These are phyloP conservation scores for Pulveroboletus sp. DNA, from an alignment of 768 basidiomycete species.

Conservation along the genomic window DNA sequence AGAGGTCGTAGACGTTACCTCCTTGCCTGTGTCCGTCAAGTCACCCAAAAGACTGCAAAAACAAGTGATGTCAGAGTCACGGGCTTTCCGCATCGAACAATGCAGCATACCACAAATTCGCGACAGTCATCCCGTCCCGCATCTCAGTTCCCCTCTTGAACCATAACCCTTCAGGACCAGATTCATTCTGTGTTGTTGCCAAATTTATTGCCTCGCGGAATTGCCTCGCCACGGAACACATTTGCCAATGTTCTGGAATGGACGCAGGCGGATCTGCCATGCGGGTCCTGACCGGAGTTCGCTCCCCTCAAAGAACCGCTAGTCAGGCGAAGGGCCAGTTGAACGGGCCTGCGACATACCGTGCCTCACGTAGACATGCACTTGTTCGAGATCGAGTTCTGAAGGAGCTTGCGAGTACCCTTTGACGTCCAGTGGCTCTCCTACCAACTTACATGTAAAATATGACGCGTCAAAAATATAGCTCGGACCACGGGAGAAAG, in stretches of 20 bases:
- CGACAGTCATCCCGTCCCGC: slow-evolving; percentile 47
- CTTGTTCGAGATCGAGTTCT: slow-evolving; percentile 59
- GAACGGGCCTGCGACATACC: slow-evolving; percentile 40
- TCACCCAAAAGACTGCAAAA: slow-evolving; percentile 55
- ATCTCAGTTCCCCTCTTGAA: slow-evolving; percentile 52
- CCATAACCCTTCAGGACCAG: slow-evolving; percentile 29
- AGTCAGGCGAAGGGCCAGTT: neutral
- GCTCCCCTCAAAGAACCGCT: slow-evolving; percentile 50
- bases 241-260: slow-evolving; percentile 65
- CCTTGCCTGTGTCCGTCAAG: slow-evolving; percentile 50
- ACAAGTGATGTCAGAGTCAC: neutral
- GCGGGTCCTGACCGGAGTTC: slow-evolving; percentile 69
- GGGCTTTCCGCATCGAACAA: neutral
- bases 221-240: slow-evolving; percentile 54
- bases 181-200: slow-evolving; percentile 9
- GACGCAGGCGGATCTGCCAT: slow-evolving; percentile 58
- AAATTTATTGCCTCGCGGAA: slow-evolving; percentile 44
- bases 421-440: slow-evolving; percentile 54
- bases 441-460: slow-evolving; percentile 24
- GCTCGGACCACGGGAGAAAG: neutral
- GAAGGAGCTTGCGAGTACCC: slow-evolving; percentile 56
- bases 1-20: slow-evolving; percentile 37
- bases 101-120: slow-evolving; percentile 59
- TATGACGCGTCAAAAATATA: neutral
- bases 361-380: slow-evolving; percentile 72